These are phyloP conservation scores for Beauveria asiatica DNA, from an alignment of 2,329 filamentous ascomycete genomes.

Conservation along the genomic window DNA sequence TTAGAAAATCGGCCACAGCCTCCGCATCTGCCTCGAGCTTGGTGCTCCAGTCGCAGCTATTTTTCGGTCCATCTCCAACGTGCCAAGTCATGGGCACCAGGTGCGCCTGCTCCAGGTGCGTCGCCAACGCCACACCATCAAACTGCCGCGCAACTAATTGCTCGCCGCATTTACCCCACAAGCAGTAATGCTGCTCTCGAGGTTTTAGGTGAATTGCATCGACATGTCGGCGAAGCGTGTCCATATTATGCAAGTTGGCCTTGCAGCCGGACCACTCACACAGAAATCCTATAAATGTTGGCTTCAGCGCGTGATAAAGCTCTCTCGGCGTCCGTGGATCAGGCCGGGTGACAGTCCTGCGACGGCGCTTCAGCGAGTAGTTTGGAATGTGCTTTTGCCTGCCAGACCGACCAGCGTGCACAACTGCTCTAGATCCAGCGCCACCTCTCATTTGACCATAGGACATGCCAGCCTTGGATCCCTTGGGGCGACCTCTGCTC, in stretches of 20 bases:
- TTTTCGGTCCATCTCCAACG: conserved; percentile 49
- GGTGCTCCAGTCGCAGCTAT: conserved; percentile 22
- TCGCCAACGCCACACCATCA: conserved; percentile 29
- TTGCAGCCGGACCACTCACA: conserved; percentile 54
- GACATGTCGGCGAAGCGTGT: conserved; percentile 48
- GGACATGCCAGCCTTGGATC: conserved; percentile 29
- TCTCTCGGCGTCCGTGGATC: conserved; percentile 30
- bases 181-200: conserved; percentile 15
- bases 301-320: conserved; percentile 32
- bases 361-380: conserved; percentile 25
- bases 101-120: conserved; percentile 47
- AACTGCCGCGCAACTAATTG: conserved; percentile 26
- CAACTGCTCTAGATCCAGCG: neutral
- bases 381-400: conserved; percentile 14
- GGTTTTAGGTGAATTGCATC: conserved; percentile 36
- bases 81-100: conserved; percentile 47
- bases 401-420: neutral
- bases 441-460: conserved; percentile 18
- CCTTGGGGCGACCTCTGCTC: conserved; percentile 38
- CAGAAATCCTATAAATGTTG: conserved; percentile 41
- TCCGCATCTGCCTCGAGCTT: conserved; percentile 7
- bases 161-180: conserved; percentile 25
- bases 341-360: conserved; percentile 33
- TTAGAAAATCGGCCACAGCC: conserved; percentile 39
- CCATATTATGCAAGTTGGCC: conserved; percentile 54